A percentile compares a stretch with the other conserved stretches of the same genome.
These are phyloP conservation scores for Spergularia azorica DNA, from an alignment of 179 eudicot species.

Conservation along the genomic window DNA sequence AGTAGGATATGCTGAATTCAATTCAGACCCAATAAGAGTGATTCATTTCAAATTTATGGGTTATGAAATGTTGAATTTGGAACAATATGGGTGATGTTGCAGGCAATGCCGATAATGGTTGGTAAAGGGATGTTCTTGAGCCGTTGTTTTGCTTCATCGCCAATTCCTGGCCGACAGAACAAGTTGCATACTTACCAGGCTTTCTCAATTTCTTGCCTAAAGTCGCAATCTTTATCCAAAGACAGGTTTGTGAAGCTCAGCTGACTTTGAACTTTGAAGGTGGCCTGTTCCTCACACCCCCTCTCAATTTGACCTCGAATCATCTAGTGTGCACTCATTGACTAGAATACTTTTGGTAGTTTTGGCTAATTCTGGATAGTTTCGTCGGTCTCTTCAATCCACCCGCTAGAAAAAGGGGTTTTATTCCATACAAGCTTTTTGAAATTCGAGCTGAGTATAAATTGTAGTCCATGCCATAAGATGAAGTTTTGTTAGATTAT, in stretches of 20 bases:
- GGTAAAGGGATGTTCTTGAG: conserved; percentile 22
- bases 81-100: conserved; percentile 16
- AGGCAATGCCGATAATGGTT: conserved; percentile 18
- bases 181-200: conserved; percentile 6
- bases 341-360: not conserved
- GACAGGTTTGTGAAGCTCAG: conserved; percentile 30
- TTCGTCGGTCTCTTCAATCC: not conserved
- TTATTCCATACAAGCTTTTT: no score
- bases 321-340: not conserved
- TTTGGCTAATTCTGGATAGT: not conserved
- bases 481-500: not conserved
- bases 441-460: no score
- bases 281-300: not conserved
- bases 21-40: not conserved
- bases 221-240: conserved; percentile 16
- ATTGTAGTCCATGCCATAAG: not conserved
- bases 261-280: not conserved
- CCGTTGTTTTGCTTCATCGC: conserved; percentile 17
- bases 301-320: not conserved
- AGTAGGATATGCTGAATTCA: not conserved
- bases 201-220: conserved; percentile 18
- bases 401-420: not conserved
- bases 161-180: not conserved
- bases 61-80: not conserved
- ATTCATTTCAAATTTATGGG: not conserved